A percentile compares a stretch with the other conserved stretches of the same genome.
phyloP scores from a whole-genome alignment of 2,329 filamentous ascomycete species.

The Trichoderma oligosporum region DNA sequence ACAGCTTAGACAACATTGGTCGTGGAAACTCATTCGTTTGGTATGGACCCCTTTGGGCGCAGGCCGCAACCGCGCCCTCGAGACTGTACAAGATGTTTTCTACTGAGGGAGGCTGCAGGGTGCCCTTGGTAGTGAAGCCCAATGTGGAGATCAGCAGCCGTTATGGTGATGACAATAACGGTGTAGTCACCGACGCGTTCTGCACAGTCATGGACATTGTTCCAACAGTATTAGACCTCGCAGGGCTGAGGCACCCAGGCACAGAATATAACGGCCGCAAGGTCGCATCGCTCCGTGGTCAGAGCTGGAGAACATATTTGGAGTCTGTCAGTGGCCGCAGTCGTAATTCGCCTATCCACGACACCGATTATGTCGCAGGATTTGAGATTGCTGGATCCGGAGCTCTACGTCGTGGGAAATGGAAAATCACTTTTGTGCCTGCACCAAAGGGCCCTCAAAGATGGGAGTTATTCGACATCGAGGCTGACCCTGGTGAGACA shows the following conservation, averaged over 20 bases:
- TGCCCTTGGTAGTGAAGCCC: conserved; percentile 37
- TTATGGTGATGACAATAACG: not conserved
- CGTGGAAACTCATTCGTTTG: conserved; percentile 56
- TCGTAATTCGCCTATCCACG: conserved; percentile 6
- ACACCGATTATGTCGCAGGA: not conserved
- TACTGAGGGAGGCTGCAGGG: conserved; percentile 48
- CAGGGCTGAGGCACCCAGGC: conserved; percentile 12
- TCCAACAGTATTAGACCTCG: conserved; percentile 5
- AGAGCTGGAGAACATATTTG: conserved; percentile 9
- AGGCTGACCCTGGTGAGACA: conserved; percentile 33
- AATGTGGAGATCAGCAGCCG: not conserved
- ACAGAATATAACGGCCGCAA: conserved; percentile 13
- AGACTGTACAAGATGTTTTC: conserved; percentile 39
- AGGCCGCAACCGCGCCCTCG: conserved; percentile 37
- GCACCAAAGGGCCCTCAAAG: conserved; percentile 10
- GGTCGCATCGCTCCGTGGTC: conserved; percentile 9
- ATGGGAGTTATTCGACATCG: conserved; percentile 36
- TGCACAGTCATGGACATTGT: conserved; percentile 15
- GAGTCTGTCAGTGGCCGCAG: conserved; percentile 4
- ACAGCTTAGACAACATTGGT: conserved; percentile 49
- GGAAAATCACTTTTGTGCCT: conserved; percentile 14
- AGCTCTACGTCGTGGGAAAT: conserved; percentile 6
- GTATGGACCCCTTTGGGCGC: conserved; percentile 56
- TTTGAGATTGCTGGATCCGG: conserved; percentile 16
- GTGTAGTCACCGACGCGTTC: conserved; percentile 1